phyloP scores from a whole-genome alignment of 2,329 filamentous ascomycete genomes.

The Sporothrix globosa region DNA sequence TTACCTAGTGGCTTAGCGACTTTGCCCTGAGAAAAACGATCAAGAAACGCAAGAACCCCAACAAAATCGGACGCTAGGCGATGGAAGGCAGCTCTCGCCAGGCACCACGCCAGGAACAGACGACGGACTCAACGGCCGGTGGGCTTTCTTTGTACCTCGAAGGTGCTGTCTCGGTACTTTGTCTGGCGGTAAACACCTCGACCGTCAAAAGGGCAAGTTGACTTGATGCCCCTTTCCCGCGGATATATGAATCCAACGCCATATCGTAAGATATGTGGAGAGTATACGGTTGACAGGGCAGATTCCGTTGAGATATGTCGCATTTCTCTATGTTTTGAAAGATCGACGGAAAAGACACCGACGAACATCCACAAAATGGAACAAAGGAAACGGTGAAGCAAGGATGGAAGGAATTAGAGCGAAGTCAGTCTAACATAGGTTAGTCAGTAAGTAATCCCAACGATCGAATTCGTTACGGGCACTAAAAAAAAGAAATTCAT shows the following conservation, averaged over 20 bases:
- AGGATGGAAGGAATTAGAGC: neutral
- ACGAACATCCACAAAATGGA: neutral
- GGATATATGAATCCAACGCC: neutral
- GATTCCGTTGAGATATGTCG: neutral
- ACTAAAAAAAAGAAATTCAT: neutral
- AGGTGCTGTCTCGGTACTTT: neutral
- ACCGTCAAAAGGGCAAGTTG: conserved; percentile 8
- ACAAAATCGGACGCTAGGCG: conserved; percentile 14
- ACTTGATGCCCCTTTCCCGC: neutral
- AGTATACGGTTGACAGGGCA: neutral
- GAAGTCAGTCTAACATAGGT: no score
- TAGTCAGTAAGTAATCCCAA: neutral
- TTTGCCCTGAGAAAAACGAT: neutral
- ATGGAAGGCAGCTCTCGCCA: neutral
- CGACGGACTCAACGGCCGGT: neutral
- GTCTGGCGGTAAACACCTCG: neutral
- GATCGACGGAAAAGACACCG: neutral
- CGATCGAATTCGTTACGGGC: neutral
- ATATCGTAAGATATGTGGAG: conserved; percentile 2
- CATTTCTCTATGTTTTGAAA: neutral
- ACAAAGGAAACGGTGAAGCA: neutral
- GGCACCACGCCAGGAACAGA: conserved; percentile 9
- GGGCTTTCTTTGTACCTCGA: neutral
- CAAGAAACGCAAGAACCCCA: neutral
- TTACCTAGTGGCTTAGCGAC: neutral